Base-by-base conservation (phyloP, 805 yeast genomes). In the Candida oleophila region DNA sequence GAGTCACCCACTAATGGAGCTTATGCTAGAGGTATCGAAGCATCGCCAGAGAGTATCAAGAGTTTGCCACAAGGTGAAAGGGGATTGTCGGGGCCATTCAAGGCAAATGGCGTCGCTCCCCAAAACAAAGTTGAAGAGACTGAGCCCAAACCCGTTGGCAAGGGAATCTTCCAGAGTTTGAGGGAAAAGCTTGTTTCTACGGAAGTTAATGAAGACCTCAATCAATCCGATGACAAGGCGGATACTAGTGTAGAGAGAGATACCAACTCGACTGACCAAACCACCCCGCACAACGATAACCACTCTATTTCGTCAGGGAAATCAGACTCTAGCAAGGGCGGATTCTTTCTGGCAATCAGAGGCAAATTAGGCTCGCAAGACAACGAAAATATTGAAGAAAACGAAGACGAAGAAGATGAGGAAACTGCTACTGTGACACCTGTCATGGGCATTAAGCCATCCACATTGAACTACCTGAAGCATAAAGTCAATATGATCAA, bases 111-210 rank as follows among this genome's bases (percentile, higher is more conserved):
- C 15, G 15, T 4, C 8, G 32, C 32, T 33, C 12, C 9, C 14
- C 14, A 25, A 25, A 11, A 25, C 11, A 25, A 25, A 36, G 22
- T 19, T 19, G 14, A 36, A 36, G 22, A 36, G 18, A 16, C 21
- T 12, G 21, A 33, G 36, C 36, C n/a, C 5, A 12, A 33, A 15
- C 36, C 30, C 5, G 30, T 18, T 22, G 59, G 57, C 18, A 65
- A 55, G 44, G 66, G 71, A 18, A 51, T 68, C n/a, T 68, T 68
- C 50, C 71, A 65, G 47, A 60, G 66, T 43, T 56, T 69, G 41
- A 60, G 66, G 22, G 68, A 66, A 39, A 56, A 65, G 42, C 58
- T 67, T 25, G 51, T 60, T 4, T 44, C 44, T 38, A 22, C 41
- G 2, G 50, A 25, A 9, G 33, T 38, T 22, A 25, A 36, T n/a